phyloP scores from a whole-genome alignment of 768 basidiomycete species.

The Coprinopsis marcescibilis region DNA sequence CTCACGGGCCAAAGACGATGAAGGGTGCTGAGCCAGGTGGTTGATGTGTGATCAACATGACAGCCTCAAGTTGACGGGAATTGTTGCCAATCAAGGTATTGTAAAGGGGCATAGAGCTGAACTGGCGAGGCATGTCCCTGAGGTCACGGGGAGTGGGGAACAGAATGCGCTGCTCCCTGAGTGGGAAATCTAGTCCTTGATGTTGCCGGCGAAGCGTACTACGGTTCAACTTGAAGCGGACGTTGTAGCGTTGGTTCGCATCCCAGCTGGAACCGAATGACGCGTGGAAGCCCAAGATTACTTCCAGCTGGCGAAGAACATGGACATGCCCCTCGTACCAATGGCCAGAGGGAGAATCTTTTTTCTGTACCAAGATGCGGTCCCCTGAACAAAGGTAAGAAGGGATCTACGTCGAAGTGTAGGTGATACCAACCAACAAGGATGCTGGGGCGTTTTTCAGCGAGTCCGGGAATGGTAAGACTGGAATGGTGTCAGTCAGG shows the following conservation, averaged over 20 bases:
- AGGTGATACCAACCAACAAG: constrained; percentile 39
- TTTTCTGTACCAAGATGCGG: constrained; percentile 42
- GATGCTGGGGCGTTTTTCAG: constrained; percentile 53
- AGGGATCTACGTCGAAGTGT: not conserved
- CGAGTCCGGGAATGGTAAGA: constrained; percentile 38
- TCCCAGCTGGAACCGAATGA: constrained; percentile 34
- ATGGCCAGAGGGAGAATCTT: constrained; percentile 31
- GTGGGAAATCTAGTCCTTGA: constrained; percentile 44
- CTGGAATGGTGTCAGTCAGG: constrained; percentile 10
- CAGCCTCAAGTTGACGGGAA: constrained; percentile 41
- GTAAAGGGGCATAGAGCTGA: constrained; percentile 19
- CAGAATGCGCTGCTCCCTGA: constrained; percentile 40
- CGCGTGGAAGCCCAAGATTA: constrained; percentile 43
- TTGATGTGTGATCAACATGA: constrained; percentile 37
- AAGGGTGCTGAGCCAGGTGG: constrained; percentile 47
- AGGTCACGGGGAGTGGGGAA: constrained; percentile 39
- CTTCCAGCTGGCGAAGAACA: constrained; percentile 39
- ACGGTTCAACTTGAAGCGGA: constrained; percentile 55
- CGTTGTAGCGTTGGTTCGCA: constrained; percentile 34
- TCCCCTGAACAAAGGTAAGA: constrained; percentile 34
- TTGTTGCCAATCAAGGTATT: constrained; percentile 45
- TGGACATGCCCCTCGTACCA: constrained; percentile 63
- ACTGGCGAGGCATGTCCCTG: not conserved
- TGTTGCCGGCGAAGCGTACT: constrained; percentile 54
- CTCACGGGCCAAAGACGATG: constrained; percentile 61